Evolutionary conservation across 768 basidiomycete species (phyloP).

Genomic region (Suillus cothurnatus): DNA sequence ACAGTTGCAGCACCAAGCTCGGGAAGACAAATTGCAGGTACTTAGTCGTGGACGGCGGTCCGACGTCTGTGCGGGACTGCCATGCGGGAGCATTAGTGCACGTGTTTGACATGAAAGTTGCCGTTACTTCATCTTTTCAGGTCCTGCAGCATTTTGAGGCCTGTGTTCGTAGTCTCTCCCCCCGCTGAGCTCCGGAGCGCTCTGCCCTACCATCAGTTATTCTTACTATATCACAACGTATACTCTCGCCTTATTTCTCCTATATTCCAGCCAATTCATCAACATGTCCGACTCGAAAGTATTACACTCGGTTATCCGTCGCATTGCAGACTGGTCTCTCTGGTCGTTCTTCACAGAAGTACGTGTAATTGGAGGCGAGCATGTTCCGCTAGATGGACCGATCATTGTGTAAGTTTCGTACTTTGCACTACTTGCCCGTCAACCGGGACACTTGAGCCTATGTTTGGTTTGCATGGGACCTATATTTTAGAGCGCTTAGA

Average conservation of each 20-base stretch:
- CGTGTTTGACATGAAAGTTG: neutral
- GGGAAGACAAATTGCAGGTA: neutral
- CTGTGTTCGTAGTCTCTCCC: neutral
- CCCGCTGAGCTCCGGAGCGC: neutral
- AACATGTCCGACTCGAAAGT: conserved; percentile 39
- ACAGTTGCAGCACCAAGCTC: neutral
- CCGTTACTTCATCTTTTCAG: neutral
- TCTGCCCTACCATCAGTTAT: neutral
- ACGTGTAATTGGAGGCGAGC: conserved; percentile 82
- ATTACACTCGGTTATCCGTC: conserved; percentile 72
- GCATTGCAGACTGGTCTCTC: conserved; percentile 71
- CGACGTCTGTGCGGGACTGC: neutral
- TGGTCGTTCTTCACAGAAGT: conserved; percentile 89
- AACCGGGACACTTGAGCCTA: neutral
- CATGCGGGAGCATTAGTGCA: neutral
- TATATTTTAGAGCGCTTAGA: neutral
- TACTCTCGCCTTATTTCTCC: neutral
- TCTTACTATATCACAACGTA: neutral
- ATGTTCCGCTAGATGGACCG: conserved; percentile 87
- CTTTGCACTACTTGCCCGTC: neutral
- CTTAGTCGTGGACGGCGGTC: neutral
- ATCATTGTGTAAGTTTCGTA: conserved; percentile 78
- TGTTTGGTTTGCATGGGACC: neutral
- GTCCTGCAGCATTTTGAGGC: neutral
- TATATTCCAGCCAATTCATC: neutral